Base-by-base conservation (phyloP, 169 alveolate species). In the Plasmodium malariae region DNA sequence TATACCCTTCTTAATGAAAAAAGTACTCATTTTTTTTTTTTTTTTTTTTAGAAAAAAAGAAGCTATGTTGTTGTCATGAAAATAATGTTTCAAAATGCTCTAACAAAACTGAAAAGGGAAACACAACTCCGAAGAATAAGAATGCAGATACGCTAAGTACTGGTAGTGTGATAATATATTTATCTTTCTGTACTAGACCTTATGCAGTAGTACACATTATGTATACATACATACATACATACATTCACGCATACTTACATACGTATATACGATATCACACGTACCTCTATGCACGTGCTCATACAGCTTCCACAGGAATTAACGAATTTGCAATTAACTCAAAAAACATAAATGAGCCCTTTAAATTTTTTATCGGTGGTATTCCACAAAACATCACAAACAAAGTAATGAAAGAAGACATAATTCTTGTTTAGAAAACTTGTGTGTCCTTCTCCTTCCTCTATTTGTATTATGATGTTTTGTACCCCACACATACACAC, bases 361-460 rank as follows among this genome's bases (percentile, higher is more conserved):
- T 76, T 63, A 76, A 76, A 49, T 76, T 76, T 62, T 76, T 76
- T 54, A 76, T 76, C 65, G 89, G 89, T 5, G 89, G 89, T 48
- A 76, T 76, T 21, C 89, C 89, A 76, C 89, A 76, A 67, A 40
- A 76, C 26, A 76, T 76, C 36, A 45, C 89, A 76, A 76, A 65
- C 37, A 76, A 63, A 40, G 89, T 76, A 76, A 62, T 24, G 54
- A 6, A 19, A 34, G 24, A 21, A 51, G 34, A 45, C 67, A 3
- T 14, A 1, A 54, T 36, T 36, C 48, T 45, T 6, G 28, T 9
- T 49, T 26, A 4, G 36, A 45, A n/a, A n/a, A n/a, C n/a, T n/a
- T n/a, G n/a, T n/a, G n/a, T n/a, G n/a, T n/a, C n/a, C n/a, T n/a
- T n/a, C n/a, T n/a, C n/a, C n/a, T n/a, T n/a, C n/a, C n/a, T n/a